Base-by-base conservation (phyloP, 805 yeast genomes). In the Komagataella phaffii region DNA sequence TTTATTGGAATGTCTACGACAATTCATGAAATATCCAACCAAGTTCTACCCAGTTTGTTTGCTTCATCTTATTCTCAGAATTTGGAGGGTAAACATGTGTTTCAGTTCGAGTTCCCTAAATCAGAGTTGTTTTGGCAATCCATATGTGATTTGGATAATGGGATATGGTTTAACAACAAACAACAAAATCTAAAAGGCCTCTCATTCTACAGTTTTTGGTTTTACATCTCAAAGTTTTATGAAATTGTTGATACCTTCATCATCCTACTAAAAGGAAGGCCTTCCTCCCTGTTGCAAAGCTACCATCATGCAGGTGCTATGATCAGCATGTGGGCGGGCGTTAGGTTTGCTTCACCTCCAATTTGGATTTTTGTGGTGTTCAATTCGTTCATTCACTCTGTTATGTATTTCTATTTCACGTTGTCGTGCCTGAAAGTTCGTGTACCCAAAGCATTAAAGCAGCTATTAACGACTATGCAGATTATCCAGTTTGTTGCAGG, bases 281-380 rank as follows among this genome's bases (percentile, higher is more conserved):
- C 80, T 14, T 77, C 85, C 12, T 77, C 83, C 5, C 67, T 83
- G 53, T 70, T 83, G 59, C 89, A 83, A 64, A 78, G 85, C 53
- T 83, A 83, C 66, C 89, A 83, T 62, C 89, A 83, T 63, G 77
- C 88, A 4, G 89, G 89, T 23, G 89, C 89, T 49, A 83, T 83
- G 80, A 68, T 83, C 65, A 81, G 86, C 54, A 83, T 83, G 89
- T 83, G 88, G 88, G 77, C 85, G 6, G 89, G 89, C 2, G 76
- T 81, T 52, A 69, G 88, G 53, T 83, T 69, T 64, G 77, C 76
- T 50, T 75, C 86, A 12, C 86, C 88, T 4, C 89, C 89, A 43
- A 83, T 83, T 62, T 83, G 89, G 89, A 80, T 83, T 59, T 83
- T 83, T 66, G 88, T 83, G 47, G 86, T 80, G 23, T 83, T 83